Conservation (phyloP, 2,329 filamentous ascomycete species). For the Myrmaecium sp. region DNA sequence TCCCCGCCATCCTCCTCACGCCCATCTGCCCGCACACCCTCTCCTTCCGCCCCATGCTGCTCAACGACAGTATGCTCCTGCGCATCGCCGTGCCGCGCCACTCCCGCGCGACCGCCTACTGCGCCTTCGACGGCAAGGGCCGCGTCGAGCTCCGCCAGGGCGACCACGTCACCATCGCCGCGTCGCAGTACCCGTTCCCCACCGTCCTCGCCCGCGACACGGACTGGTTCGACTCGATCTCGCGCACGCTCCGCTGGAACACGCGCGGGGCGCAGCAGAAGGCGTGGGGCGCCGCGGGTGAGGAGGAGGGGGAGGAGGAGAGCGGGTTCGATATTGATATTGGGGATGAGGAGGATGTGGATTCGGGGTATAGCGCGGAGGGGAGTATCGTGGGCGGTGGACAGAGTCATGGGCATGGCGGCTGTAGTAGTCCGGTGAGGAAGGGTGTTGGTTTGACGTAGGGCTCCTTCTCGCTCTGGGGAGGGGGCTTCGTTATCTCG, state of each 20-base stretch:
- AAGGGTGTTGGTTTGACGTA: too few relatives aligned
- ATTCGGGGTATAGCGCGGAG: slow-evolving; percentile 23
- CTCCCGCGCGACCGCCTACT: slow-evolving; percentile 86
- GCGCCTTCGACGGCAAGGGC: slow-evolving; percentile 93
- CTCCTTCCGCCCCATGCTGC: slow-evolving; percentile 93
- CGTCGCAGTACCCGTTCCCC: slow-evolving; percentile 91
- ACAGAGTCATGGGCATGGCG: too few relatives aligned
- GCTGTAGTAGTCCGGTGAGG: too few relatives aligned
- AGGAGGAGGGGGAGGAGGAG: slow-evolving; percentile 27
- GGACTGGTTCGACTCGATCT: slow-evolving; percentile 96
- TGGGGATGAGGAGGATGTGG: slow-evolving; percentile 39
- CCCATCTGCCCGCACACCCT: slow-evolving; percentile 96
- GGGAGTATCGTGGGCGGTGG: slow-evolving; percentile 17
- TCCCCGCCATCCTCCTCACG: slow-evolving; percentile 88
- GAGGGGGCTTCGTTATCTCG: too few relatives aligned
- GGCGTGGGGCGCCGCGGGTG: slow-evolving; percentile 42
- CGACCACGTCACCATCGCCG: slow-evolving; percentile 90
- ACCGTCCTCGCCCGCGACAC: slow-evolving; percentile 79
- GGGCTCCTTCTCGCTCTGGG: too few relatives aligned
- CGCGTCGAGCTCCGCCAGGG: slow-evolving; percentile 84
- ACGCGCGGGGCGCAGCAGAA: slow-evolving; percentile 84
- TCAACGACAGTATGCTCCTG: slow-evolving; percentile 85
- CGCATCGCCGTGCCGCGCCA: slow-evolving; percentile 72
- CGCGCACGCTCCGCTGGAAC: slow-evolving; percentile 87
- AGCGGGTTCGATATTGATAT: slow-evolving; percentile 85